phyloP scores from a whole-genome alignment of 2,329 filamentous ascomycete species.

The Rhynchosporium graminicola region DNA sequence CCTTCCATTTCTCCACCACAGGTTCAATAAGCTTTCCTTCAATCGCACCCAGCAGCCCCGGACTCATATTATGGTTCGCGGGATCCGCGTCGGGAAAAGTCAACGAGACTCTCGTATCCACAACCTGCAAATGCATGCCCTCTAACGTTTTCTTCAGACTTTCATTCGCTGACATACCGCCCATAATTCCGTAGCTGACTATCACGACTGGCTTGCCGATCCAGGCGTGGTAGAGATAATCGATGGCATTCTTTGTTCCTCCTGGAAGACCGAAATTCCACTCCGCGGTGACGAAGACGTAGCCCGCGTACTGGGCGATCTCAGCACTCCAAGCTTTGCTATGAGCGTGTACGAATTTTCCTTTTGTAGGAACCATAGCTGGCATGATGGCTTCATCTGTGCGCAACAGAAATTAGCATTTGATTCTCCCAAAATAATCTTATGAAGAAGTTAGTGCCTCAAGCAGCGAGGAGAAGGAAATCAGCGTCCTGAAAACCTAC shows the following conservation, averaged over 20 bases:
- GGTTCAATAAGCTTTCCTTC: conserved; percentile 25
- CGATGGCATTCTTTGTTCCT: conserved; percentile 61
- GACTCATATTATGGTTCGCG: conserved; percentile 17
- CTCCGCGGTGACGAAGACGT: conserved; percentile 52
- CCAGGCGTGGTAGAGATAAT: conserved; percentile 62
- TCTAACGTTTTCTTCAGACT: conserved; percentile 36
- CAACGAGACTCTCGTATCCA: conserved; percentile 40
- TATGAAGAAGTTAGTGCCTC: too few relatives aligned
- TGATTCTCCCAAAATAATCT: too few relatives aligned
- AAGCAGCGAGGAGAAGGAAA: too few relatives aligned
- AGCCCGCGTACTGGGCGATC: conserved; percentile 49
- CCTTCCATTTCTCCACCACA: conserved; percentile 17
- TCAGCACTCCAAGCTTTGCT: conserved; percentile 48
- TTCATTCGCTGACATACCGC: conserved; percentile 43
- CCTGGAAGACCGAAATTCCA: conserved; percentile 59
- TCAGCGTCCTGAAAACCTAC: too few relatives aligned
- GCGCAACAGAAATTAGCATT: too few relatives aligned
- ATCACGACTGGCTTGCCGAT: conserved; percentile 54
- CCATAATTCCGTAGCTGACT: conserved; percentile 54
- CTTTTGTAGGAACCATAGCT: conserved; percentile 42
- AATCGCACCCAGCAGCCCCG: conserved; percentile 17
- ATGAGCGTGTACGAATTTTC: conserved; percentile 45
- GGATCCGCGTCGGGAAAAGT: conserved; percentile 32
- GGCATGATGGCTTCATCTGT: conserved; percentile 46
- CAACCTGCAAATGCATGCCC: conserved; percentile 39